These are phyloP conservation scores for Mycena rebaudengoi DNA, from an alignment of 768 basidiomycete species.

Conservation along the genomic window DNA sequence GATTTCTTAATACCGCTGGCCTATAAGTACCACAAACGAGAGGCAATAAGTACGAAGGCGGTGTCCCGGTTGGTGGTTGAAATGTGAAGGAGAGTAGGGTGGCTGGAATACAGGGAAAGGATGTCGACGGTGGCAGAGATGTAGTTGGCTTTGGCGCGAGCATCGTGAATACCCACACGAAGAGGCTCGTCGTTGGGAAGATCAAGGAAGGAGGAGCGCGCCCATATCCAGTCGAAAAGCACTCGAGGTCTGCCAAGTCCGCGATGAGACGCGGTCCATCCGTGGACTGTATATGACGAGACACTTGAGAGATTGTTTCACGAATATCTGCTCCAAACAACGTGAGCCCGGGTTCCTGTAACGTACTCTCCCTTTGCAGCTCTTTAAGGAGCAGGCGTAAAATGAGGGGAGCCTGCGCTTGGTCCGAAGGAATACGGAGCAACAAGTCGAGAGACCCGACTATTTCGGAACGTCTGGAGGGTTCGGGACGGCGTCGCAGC, in stretches of 20 bases:
- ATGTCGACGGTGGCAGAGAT: not conserved
- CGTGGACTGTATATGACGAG: not conserved
- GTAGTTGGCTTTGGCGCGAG: not conserved
- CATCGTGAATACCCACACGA: no score
- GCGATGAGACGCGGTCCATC: constrained; percentile 7
- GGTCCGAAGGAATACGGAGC: not conserved
- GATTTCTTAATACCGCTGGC: not conserved
- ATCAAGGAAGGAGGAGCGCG: not conserved
- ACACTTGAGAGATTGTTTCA: not conserved
- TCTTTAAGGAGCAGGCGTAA: constrained; percentile 6
- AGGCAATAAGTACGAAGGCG: not conserved
- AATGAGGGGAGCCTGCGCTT: not conserved
- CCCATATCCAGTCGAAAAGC: constrained; percentile 9
- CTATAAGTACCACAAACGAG: constrained; percentile 8
- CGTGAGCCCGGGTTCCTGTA: not conserved
- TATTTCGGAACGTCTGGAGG: not conserved
- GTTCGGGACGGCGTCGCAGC: not conserved
- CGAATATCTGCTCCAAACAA: not conserved
- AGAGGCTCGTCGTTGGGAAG: not conserved
- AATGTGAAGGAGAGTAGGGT: constrained; percentile 1
- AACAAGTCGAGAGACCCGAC: not conserved
- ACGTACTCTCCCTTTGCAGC: no score
- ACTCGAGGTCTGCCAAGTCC: not conserved
- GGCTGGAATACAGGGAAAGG: not conserved
- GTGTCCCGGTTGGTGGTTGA: not conserved